Percentiles rank a stretch among this genome's conserved stretches.
Conservation (phyloP, 345 rosid species). For the Erodium maritimum region DNA sequence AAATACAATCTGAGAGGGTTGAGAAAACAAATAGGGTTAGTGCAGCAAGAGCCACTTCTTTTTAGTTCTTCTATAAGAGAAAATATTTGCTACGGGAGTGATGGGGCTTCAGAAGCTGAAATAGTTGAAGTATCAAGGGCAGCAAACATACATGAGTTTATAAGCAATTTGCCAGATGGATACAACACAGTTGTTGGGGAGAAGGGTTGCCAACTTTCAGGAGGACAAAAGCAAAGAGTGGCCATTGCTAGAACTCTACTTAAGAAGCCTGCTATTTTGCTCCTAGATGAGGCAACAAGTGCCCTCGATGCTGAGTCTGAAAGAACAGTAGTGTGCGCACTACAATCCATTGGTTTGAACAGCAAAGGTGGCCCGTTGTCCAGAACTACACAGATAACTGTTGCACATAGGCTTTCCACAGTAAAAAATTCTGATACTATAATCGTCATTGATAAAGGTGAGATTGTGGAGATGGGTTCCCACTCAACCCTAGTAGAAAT, state of each 20-base stretch:
- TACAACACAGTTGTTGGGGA: conserved; percentile 1
- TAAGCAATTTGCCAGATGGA: not conserved
- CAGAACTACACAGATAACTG: conserved; percentile 47
- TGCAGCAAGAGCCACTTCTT: conserved; percentile 11
- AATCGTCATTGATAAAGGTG: conserved; percentile 60
- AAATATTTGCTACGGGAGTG: conserved; percentile 3
- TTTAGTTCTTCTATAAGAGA: conserved; percentile 13
- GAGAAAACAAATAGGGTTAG: conserved; percentile 9
- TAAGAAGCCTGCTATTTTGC: too few relatives aligned
- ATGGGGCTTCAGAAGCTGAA: not conserved
- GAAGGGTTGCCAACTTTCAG: conserved; percentile 1
- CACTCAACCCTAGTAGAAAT: conserved; percentile 39
- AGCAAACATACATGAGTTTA: conserved; percentile 1
- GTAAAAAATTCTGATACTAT: conserved; percentile 52
- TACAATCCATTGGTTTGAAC: conserved; percentile 31
- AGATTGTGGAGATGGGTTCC: conserved; percentile 60
- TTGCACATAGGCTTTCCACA: conserved; percentile 76
- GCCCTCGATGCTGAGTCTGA: conserved; percentile 25
- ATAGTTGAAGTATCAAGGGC: not conserved
- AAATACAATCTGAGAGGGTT: conserved; percentile 31
- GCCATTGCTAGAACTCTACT: not conserved
- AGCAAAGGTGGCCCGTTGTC: conserved; percentile 12
- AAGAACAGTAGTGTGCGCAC: conserved; percentile 37
- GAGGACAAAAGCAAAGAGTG: conserved; percentile 1
- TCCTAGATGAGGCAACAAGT: too few relatives aligned